Evolutionary conservation across 768 basidiomycete species (phyloP), one percentile per base, ranked within the genome.

Genomic region (Hemileccinum rubropunctum): DNA sequence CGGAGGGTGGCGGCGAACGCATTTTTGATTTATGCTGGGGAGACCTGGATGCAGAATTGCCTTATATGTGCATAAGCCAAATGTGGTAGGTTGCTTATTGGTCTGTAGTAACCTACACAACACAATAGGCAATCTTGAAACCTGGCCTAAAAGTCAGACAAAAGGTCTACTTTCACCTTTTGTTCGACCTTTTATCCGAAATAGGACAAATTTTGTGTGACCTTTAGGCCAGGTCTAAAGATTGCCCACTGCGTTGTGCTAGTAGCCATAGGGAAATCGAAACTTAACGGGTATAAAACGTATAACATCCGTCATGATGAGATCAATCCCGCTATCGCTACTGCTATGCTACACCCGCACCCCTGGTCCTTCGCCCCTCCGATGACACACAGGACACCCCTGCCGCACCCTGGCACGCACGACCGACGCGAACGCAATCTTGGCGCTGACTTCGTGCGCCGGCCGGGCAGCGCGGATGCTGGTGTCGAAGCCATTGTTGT

Each of bases 321-420:
- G 40, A 61, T 60, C 34, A 21, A 44, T 45, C 39, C 12, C 14
- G 14, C 42, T 42, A 44, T 34, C 14, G 15, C 36, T 43, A 51
- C 48, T 9, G 39, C 39, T 13, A 26, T 26, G 28, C 28, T 12
- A 30, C 28, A 30, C 28, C 28, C 3, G 4, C 9, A 4, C 27
- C 7, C 28, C 28, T 12, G 11, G 11, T 12, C 80, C 84, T 56
- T 86, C 82, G 18, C 73, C 75, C 52, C 71, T 74, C 63, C 77
- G 75, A 58, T 79, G 75, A 69, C 92, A 93, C 0, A 90, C 82
- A 4, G 91, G 92, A 67, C 91, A 95, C 2, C 86, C 83, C 34
- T 83, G 74, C 32, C 70, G 70, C 10, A 92, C 68, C 53, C 76
- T 78, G 21, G 83, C 77, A 18, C 84, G 78, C 20, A 91, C 75